Conservation (phyloP, 306 rosid genomes). For the Fagus sylvatica region DNA sequence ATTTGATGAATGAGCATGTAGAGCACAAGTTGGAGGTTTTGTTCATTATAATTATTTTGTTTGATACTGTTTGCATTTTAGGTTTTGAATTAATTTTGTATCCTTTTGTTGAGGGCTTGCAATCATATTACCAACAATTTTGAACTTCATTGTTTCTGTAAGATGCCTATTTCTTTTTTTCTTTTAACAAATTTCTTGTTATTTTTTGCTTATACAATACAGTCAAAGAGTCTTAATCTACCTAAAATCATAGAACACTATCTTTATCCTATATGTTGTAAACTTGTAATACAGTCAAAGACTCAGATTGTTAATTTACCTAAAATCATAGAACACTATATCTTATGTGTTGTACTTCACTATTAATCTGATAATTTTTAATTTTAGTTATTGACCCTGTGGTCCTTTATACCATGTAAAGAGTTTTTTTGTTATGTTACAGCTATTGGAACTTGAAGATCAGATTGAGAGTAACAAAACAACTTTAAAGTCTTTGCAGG, state of each 20-base stretch:
- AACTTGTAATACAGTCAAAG: too few species aligned
- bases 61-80: conserved; percentile 18
- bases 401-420: background rate
- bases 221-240: background rate
- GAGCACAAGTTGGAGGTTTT: conserved; percentile 57
- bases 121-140: too few species aligned
- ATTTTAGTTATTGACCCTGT: conserved; percentile 13
- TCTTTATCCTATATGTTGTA: background rate
- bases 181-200: background rate
- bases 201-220: background rate
- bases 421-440: conserved; percentile 30
- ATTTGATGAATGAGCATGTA: conserved; percentile 23
- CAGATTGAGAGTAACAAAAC: conserved; percentile 61
- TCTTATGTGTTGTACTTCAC: background rate
- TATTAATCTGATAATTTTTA: conserved; percentile 1
- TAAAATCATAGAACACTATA: background rate
- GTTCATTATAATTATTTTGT: conserved; percentile 17
- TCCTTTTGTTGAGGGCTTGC: background rate
- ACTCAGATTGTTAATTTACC: background rate
- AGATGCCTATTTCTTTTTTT: background rate
- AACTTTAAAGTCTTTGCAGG: conserved; percentile 61
- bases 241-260: background rate
- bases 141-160: too few species aligned
- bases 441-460: conserved; percentile 72
- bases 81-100: conserved; percentile 3